Evolutionary conservation across 495 filamentous ascomycete species (phyloP), one percentile per base, ranked within the genome.

Genomic region (Penicillium lividum): DNA sequence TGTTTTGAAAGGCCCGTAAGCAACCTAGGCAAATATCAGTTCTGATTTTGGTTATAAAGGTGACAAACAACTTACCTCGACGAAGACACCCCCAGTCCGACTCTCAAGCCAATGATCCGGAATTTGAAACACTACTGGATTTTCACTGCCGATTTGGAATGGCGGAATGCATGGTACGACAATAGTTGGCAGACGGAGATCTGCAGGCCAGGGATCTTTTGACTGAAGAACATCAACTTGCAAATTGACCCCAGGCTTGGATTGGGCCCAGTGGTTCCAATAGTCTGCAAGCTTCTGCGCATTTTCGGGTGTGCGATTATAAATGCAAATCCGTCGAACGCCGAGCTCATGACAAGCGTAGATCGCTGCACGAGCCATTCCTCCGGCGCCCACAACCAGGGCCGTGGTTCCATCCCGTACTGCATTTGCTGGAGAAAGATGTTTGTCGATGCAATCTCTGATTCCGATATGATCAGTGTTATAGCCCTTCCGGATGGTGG

Each of bases 381-480:
- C 86, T 5, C 86, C 86, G 4, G 84, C 85, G 2, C 87, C 87
- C 50, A 73, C 70, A 13, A 86, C 80, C 56, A 86, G 60, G 31
- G 74, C 84, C 4, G 81, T 80, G n/a, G 73, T 72, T 38, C 71
- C 70, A 50, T 76, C 73, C 54, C 77, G 81, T 7, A 79, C 62
- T 0, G 57, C 60, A 25, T 77, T 74, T 0, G 74, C 71, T 16
- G 76, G 68, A 6, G 67, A 61, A 7, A 83, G 69, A 66, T 88
- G 86, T 53, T 81, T 77, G 40, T 83, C 68, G 59, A 89, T 85
- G 28, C 83, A 81, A 58, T 86, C 80, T 16, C 82, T 77, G 40
- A 89, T 80, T 13, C 86, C 87, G 45, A 87, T 80, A 22, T 83
- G 82, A 65, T 90, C 86, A 5, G 86, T 89, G 70, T 90, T 89